Base-by-base conservation (phyloP, 306 rosid genomes). In the Rubus parviflorus region DNA sequence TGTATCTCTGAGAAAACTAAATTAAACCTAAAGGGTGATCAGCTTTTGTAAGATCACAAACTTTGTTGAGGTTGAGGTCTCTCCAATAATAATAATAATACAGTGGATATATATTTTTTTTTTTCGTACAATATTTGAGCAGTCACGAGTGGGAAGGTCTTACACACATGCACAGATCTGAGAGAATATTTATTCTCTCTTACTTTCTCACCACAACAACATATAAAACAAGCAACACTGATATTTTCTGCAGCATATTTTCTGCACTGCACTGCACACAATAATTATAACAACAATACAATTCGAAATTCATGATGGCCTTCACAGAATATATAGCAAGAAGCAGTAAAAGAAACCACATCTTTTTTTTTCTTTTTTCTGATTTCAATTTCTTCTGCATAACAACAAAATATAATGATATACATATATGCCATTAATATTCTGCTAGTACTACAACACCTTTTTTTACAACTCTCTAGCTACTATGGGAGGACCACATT, bases 131-230 rank as follows among this genome's bases (percentile, higher is more conserved):
- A 87, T 84, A 87, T 72, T 83, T 83, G 87, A 84, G 83, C 89
- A 88, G 93, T 88, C 98, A 93, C 97, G 94, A 89, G 97, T 76
- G 87, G 82, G 48, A 83, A 10, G 15, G 38, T 81, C 63, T 69
- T 41, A 35, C 82, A 75, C 84, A 40, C 15, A 4, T 42, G 8
- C 46, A 40, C 47, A 88, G 88, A 88, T 89, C 92, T 83, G 87
- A 86, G 86, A 83, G 87, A 88, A 89, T 85, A 81, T 82, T 74
- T 82, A 83, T 80, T 62, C 79, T 68, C 77, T 58, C 77, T 64
- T 75, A 83, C 88, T 83, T 86, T 86, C 86, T 89, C 87, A 84
- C 69, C 80, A 90, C 87, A 91, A 89, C 92, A 87, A 87, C 96
- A 90, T 74, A 90, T 79, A 88, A 88, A 88, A 88, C 93, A 87